phyloP scores from a whole-genome alignment of 192 early-diverging fungal genomes.

The Allomyces javanicus region DNA sequence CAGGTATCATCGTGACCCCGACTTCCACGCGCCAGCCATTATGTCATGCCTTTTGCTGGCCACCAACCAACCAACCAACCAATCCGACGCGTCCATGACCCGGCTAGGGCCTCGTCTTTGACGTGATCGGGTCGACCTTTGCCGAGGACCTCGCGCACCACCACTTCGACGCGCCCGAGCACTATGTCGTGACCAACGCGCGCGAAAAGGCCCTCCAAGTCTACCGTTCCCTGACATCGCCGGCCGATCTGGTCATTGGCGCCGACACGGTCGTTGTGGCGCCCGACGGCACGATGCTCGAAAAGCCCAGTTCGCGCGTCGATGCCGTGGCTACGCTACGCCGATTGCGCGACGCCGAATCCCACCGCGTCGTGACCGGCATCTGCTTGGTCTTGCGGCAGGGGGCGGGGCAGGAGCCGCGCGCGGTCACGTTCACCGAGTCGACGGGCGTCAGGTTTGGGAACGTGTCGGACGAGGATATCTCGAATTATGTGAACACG shows the following conservation, averaged over 20 bases:
- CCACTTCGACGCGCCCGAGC: constrained; percentile 24
- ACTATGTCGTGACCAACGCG: constrained; percentile 56
- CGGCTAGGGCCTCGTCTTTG: constrained; percentile 33
- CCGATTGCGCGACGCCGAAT: constrained; percentile 26
- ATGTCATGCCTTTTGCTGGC: constrained; percentile 1
- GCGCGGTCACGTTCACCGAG: constrained; percentile 24
- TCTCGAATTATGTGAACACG: constrained; percentile 42
- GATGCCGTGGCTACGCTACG: constrained; percentile 43
- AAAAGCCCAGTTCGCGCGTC: constrained; percentile 46
- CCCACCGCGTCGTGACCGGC: constrained; percentile 57
- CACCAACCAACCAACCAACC: neutral
- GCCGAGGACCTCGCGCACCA: constrained; percentile 59
- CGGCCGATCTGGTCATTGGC: constrained; percentile 40
- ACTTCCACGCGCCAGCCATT: neutral
- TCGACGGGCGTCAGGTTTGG: constrained; percentile 48
- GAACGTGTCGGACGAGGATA: constrained; percentile 30
- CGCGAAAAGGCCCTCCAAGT: constrained; percentile 49
- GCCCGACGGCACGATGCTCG: constrained; percentile 40
- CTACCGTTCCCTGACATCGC: constrained; percentile 22
- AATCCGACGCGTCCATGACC: constrained; percentile 2
- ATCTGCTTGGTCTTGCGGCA: constrained; percentile 17
- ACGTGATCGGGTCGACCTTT: constrained; percentile 48
- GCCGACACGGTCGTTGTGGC: constrained; percentile 66
- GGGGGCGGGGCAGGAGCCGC: constrained; percentile 5
- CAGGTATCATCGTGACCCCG: constrained; percentile 9